Base-by-base conservation (phyloP, 345 rosid genomes). In the Passiflora organensis region DNA sequence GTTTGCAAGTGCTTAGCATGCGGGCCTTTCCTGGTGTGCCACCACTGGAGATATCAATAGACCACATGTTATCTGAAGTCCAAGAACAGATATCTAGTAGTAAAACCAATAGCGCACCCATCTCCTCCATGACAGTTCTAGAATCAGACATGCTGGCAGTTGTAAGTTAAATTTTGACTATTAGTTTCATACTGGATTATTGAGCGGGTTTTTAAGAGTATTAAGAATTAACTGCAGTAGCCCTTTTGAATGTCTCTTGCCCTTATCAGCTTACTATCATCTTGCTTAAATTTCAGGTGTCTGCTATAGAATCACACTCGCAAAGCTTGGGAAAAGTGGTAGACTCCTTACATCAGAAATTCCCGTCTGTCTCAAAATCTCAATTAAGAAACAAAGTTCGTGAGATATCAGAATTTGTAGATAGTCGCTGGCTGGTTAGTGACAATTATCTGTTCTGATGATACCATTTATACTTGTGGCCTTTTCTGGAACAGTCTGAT, bases 341-440 rank as follows among this genome's bases (percentile, higher is more conserved):
- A 5, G 91, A 93, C 38, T 59, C 82, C 43, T 72, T 93, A 81
- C 97, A 85, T 5, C 79, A 70, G 53, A 87, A 89, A 69, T 82
- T 85, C 53, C 96, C 93, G 24, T 65, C 75, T 58, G 66, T 76
- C 22, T 58, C 97, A 51, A 93, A 80, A 73, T 51, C 86, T 60
- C 91, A 76, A 23, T 57, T 93, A 36, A 79, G 67, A 77, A 83
- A 53, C 51, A 84, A 76, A 82, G 95, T 93, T 39, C 91, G 88
- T 18, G 97, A 93, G 72, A 72, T 93, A 65, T 83, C 97, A 23
- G 81, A 87, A 39, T 93, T 77, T 46, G 81, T 72, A 43, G 91
- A 86, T 58, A 85, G 82, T 53, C 86, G 67, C 38, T 86, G 99
- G 99, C 94, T 89, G 99, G 97, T 93, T 76, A 48, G 88, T 68